phyloP scores from a whole-genome alignment of 192 early-diverging fungal genomes.

The Podila epigama region DNA sequence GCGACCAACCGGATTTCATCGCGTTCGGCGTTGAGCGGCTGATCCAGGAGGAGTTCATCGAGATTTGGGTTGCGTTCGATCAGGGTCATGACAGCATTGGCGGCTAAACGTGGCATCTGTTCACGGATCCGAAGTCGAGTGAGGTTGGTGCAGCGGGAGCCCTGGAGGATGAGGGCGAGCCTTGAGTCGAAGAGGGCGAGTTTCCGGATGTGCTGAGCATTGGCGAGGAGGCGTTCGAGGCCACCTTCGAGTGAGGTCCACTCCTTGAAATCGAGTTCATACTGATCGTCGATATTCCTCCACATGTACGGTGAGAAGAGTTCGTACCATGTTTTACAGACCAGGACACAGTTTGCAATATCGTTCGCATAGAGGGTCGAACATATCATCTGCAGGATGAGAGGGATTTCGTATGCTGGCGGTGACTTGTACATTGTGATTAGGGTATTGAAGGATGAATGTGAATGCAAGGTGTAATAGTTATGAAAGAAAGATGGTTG shows the following conservation, averaged over 20 bases:
- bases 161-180: conserved; percentile 1
- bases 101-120: background rate
- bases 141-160: background rate
- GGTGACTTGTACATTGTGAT: background rate
- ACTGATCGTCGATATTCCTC: background rate
- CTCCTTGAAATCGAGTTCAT: background rate
- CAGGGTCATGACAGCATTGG: background rate
- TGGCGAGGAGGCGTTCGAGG: background rate
- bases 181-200: background rate
- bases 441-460: background rate
- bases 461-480: background rate
- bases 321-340: background rate
- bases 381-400: background rate
- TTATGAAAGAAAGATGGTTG: too few relatives aligned
- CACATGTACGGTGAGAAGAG: background rate
- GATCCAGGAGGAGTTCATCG: background rate
- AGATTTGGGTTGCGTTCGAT: background rate
- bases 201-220: background rate
- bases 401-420: background rate
- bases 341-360: background rate
- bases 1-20: background rate
- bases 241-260: background rate
- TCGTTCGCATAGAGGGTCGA: background rate
- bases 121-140: background rate
- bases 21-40: background rate